These are phyloP conservation scores for Cladosporium oxysporum DNA, from an alignment of 2,329 filamentous ascomycete species.

Conservation along the genomic window DNA sequence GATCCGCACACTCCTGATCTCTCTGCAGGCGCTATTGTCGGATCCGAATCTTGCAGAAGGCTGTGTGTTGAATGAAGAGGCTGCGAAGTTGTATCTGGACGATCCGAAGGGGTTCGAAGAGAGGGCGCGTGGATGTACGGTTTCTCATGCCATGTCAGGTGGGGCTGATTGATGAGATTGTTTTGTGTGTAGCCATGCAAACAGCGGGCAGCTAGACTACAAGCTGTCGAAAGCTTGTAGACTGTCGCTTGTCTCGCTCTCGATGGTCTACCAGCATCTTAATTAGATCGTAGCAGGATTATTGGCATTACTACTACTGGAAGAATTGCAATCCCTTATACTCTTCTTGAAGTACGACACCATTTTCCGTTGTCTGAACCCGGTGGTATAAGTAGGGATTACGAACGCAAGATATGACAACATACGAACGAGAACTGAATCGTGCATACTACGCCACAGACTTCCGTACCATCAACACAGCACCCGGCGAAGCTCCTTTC, in stretches of 20 bases:
- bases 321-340: too few species aligned
- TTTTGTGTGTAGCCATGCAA: background rate
- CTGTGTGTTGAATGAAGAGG: background rate
- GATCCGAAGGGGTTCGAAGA: background rate
- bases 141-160: background rate
- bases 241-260: background rate
- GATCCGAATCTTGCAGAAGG: background rate
- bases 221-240: background rate
- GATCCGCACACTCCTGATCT: background rate
- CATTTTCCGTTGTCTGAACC: too few species aligned
- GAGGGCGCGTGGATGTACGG: background rate
- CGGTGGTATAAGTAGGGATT: background rate
- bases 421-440: background rate
- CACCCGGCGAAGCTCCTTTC: constrained; percentile 4
- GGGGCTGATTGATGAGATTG: background rate
- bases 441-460: background rate
- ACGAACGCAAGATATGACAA: background rate
- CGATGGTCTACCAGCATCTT: background rate
- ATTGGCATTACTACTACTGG: background rate
- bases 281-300: background rate
- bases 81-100: background rate
- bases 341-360: too few species aligned
- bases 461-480: constrained; percentile 8
- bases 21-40: background rate
- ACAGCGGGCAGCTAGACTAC: background rate